Evolutionary conservation across 345 rosid genomes (phyloP), one percentile per base, ranked within the genome.

Genomic region (Lumnitzera littorea): DNA sequence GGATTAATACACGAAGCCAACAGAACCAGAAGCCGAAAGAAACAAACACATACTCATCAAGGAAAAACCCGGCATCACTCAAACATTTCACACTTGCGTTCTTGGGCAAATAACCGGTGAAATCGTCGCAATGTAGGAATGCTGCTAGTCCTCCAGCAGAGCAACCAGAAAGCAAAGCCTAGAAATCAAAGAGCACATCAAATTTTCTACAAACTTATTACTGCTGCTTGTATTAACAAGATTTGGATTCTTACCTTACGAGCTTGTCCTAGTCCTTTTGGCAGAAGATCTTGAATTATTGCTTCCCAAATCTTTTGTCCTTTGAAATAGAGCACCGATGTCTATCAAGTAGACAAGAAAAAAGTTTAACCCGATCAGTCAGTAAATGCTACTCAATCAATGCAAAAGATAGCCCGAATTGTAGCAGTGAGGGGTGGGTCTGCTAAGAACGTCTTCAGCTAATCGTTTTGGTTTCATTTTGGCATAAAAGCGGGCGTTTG

Each of bases 81-180:
- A 88, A 79, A 77, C 99, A 94, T 75, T 94, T 94, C 31, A 94
- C 96, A 17, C 50, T 78, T 49, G 97, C 74, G 55, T 68, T 78
- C 47, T 54, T 61, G 0, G 99, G 91, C 58, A 94, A 76, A 70
- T 72, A 74, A 43, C 64, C 72, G 13, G 87, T 55, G 71, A 94
- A 84, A 58, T 72, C 75, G 62, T 90, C 91, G 50, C 99, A 90
- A 48, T 87, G 97, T 67, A 82, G 48, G 70, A 94, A 87, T 54
- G 83, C 57, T 11, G 99, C 83, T 52, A 94, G 76, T 61, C 97
- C 99, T 53, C 99, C 99, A 52, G 99, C 99, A 57, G 99, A 94
- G 81, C 99, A 94, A 65, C 99, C 99, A 54, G 97, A 87, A 51
- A 94, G 86, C 84, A 94, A 77, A 65, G 96, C 99, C 99, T 94